phyloP scores from a whole-genome alignment of 1,139 yeast species.

The Pichia sp. region DNA sequence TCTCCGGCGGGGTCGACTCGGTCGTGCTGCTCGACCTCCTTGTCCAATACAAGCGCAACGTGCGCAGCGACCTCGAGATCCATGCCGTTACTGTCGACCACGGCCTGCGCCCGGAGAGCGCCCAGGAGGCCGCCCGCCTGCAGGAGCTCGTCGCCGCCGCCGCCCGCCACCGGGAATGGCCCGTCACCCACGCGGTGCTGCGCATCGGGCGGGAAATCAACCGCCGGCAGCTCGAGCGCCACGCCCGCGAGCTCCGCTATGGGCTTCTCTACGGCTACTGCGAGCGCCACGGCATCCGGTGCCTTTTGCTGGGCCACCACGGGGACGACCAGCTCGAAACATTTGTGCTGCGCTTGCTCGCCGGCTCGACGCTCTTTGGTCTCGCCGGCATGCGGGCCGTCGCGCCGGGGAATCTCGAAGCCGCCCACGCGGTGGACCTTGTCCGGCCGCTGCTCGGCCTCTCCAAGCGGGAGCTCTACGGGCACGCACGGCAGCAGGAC shows the following conservation, averaged over 20 bases:
- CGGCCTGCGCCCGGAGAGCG: slow-evolving; percentile 25
- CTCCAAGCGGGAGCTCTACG: slow-evolving; percentile 43
- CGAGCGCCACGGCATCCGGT: slow-evolving; percentile 27
- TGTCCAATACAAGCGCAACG: slow-evolving; percentile 31
- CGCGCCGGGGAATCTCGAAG: slow-evolving; percentile 18
- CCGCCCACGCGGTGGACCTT: slow-evolving; percentile 17
- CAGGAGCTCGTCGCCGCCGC: slow-evolving; percentile 44
- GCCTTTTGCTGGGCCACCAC: slow-evolving; percentile 63
- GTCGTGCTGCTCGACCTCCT: slow-evolving; percentile 57
- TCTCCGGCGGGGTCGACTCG: slow-evolving; percentile 83
- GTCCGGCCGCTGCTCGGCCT: slow-evolving; percentile 54
- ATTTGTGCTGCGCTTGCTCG: slow-evolving; percentile 50
- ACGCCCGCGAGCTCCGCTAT: slow-evolving; percentile 55
- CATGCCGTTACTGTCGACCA: slow-evolving; percentile 31
- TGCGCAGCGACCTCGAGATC: slow-evolving; percentile 18
- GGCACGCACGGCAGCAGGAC: slow-evolving; percentile 40
- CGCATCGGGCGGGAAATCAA: slow-evolving; percentile 30
- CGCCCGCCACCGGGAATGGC: slow-evolving; percentile 36
- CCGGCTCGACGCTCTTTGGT: slow-evolving; percentile 59
- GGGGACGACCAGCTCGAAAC: slow-evolving; percentile 73
- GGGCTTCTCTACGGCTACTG: slow-evolving; percentile 40
- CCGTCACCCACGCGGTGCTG: slow-evolving; percentile 48
- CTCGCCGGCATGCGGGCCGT: slow-evolving; percentile 40
- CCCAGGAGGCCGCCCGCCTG: slow-evolving; percentile 28
- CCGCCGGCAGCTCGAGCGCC: slow-evolving; percentile 40